Conservation (phyloP, 805 yeast species). For the Spathaspora arborariae region DNA sequence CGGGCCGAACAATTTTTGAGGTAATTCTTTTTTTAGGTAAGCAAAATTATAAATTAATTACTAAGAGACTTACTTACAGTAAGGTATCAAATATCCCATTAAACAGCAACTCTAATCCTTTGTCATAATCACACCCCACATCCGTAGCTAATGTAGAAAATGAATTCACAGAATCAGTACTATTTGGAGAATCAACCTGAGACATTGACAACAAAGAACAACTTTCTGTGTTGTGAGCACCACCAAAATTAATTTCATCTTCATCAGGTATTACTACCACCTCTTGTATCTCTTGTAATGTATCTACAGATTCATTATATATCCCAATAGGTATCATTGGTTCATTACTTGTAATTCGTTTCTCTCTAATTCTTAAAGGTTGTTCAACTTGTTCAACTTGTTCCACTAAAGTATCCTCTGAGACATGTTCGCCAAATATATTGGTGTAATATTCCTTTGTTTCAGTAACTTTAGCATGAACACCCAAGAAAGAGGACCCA, state of each 20-base stretch:
- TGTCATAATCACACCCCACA: conserved; percentile 6
- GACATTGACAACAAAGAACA: background rate
- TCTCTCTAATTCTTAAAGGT: background rate
- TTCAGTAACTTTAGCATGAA: conserved; percentile 43
- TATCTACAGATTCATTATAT: background rate
- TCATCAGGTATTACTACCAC: background rate
- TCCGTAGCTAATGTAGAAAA: conserved; percentile 30
- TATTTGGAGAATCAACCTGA: background rate
- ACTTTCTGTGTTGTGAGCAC: background rate
- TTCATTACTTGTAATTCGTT: background rate
- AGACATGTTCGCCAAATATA: conserved; percentile 8
- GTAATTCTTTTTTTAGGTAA: too few relatives aligned
- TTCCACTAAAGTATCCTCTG: conserved; percentile 13
- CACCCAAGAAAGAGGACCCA: conserved; percentile 50
- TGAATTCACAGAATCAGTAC: conserved; percentile 25
- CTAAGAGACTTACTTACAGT: background rate
- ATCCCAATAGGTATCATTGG: background rate
- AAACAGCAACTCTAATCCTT: background rate
- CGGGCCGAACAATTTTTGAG: too few relatives aligned
- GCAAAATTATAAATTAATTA: background rate
- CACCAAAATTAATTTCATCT: background rate
- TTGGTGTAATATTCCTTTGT: conserved; percentile 10
- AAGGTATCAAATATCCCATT: background rate
- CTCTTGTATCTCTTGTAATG: background rate
- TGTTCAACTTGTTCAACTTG: conserved; percentile 1